These are phyloP conservation scores for Stevia rebaudiana DNA, from an alignment of 140 eudicot genomes.

Conservation along the genomic window DNA sequence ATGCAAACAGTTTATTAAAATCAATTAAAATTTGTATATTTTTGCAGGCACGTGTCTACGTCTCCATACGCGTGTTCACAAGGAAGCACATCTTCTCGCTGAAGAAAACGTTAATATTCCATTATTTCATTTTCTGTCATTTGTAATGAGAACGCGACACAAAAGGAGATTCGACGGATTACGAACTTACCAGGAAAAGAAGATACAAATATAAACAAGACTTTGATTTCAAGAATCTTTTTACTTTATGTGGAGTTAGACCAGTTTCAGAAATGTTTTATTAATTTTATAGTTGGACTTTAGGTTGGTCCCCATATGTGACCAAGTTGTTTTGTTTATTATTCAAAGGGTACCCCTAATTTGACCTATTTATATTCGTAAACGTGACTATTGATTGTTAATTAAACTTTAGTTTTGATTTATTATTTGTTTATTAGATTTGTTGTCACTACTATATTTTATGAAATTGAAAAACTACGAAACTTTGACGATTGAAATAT, in stretches of 20 bases:
- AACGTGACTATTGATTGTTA: conserved; percentile 7
- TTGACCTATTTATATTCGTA: conserved; percentile 23
- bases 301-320: conserved; percentile 25
- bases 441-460: not conserved
- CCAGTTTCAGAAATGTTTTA: not conserved
- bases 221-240: not conserved
- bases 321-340: conserved; percentile 26
- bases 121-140: not conserved
- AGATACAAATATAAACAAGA: conserved; percentile 10
- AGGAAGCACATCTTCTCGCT: conserved; percentile 22
- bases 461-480: not conserved
- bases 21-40: not conserved
- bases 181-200: not conserved
- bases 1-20: not conserved
- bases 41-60: conserved; percentile 26
- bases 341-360: not conserved
- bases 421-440: not conserved
- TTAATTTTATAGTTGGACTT: conserved; percentile 4
- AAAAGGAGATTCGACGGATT: not conserved
- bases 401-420: not conserved
- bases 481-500: not conserved
- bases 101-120: not conserved
- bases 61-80: conserved; percentile 34
- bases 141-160: not conserved
- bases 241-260: conserved; percentile 16